These are phyloP conservation scores for Exophiala sideris DNA, from an alignment of 2,329 filamentous ascomycete species.

Conservation along the genomic window DNA sequence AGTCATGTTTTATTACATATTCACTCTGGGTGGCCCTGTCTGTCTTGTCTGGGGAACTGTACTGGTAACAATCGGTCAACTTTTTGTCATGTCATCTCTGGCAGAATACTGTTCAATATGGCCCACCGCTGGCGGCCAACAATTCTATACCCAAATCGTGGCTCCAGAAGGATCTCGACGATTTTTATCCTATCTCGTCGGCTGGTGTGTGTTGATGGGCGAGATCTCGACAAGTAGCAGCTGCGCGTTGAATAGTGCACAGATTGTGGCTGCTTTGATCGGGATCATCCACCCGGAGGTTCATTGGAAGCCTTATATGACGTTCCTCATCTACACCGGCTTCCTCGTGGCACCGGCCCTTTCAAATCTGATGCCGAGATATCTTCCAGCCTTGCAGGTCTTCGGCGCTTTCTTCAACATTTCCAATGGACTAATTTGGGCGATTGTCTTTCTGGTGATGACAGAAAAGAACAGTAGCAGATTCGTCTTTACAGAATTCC, in stretches of 20 bases:
- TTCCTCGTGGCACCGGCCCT: conserved; percentile 22
- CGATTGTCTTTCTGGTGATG: conserved; percentile 24
- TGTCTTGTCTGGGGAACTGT: conserved; percentile 25
- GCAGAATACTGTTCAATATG: conserved; percentile 23
- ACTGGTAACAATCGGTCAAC: conserved; percentile 20
- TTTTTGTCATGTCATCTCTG: conserved; percentile 23
- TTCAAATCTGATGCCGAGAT: conserved; percentile 20
- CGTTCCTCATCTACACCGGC: conserved; percentile 23
- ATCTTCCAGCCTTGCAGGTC: conserved; percentile 21
- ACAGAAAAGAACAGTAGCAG: conserved; percentile 28
- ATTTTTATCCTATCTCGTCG: conserved; percentile 22
- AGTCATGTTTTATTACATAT: conserved; percentile 23
- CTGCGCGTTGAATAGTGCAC: conserved; percentile 24
- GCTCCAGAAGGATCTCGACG: conserved; percentile 17
- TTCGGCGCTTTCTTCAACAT: conserved; percentile 24
- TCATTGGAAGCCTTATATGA: conserved; percentile 24
- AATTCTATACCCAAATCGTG: conserved; percentile 24
- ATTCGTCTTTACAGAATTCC: conserved; percentile 56
- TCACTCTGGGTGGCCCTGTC: conserved; percentile 21
- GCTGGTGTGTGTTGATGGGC: conserved; percentile 23
- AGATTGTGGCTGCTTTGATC: conserved; percentile 22
- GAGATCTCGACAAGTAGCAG: conserved; percentile 23
- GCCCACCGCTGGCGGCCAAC: conserved; percentile 24
- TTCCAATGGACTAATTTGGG: conserved; percentile 20
- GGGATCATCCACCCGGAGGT: conserved; percentile 21